These are phyloP conservation scores for Alternaria longipes DNA, from an alignment of 2,329 filamentous ascomycete species.

Conservation along the genomic window DNA sequence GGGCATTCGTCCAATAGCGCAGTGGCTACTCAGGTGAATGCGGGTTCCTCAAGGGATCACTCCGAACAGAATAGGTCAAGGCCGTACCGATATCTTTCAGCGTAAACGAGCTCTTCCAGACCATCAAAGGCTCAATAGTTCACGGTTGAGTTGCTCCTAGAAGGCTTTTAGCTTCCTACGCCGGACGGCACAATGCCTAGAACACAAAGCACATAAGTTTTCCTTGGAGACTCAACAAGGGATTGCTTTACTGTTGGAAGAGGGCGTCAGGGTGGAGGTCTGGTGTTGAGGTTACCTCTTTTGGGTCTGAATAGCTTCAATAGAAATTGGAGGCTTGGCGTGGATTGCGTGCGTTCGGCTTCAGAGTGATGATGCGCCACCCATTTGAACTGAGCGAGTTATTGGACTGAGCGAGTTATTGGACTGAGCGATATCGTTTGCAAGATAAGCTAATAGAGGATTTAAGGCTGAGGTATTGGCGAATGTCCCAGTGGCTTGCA, in stretches of 20 bases:
- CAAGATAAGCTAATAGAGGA: background rate
- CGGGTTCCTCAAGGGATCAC: constrained; percentile 18
- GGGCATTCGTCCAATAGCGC: constrained; percentile 21
- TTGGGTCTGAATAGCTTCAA: constrained; percentile 44
- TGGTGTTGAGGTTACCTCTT: constrained; percentile 26
- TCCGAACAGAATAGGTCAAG: constrained; percentile 14
- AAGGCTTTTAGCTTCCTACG: constrained; percentile 12
- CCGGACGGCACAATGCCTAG: constrained; percentile 7
- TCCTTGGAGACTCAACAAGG: constrained; percentile 19
- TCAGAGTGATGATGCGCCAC: background rate
- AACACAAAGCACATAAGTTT: constrained; percentile 22
- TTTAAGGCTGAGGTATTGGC: background rate
- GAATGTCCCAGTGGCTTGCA: constrained; percentile 3
- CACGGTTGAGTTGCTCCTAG: constrained; percentile 13
- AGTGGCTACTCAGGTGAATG: constrained; percentile 21
- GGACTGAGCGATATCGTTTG: background rate
- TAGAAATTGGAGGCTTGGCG: constrained; percentile 34
- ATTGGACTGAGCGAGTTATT: background rate
- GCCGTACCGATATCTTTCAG: constrained; percentile 5
- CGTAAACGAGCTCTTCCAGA: constrained; percentile 12
- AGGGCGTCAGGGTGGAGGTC: constrained; percentile 21
- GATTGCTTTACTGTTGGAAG: constrained; percentile 23
- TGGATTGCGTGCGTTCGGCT: background rate
- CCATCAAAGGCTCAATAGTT: background rate
- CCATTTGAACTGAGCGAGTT: background rate